Evolutionary conservation across 805 yeast species (phyloP).

Genomic region (Candida khao-thaluensis): DNA sequence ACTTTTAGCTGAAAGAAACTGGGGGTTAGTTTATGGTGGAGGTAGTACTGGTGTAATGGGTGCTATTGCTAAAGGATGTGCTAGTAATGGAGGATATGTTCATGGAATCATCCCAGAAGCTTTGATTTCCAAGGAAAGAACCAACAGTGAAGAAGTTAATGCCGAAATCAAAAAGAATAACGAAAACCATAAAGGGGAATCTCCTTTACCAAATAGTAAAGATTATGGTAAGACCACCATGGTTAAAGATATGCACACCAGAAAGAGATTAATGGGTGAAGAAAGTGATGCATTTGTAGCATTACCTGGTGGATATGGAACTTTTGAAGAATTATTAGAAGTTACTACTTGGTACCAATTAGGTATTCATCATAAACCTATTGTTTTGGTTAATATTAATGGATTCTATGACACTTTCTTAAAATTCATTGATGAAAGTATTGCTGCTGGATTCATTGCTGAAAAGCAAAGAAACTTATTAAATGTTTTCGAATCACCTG

Average conservation of each 20-base stretch:
- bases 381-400: conserved; percentile 71
- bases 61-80: conserved; percentile 62
- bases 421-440: conserved; percentile 57
- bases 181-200: conserved; percentile 62
- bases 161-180: conserved; percentile 49
- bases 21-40: conserved; percentile 87
- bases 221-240: conserved; percentile 76
- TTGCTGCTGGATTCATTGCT: conserved; percentile 66
- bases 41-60: conserved; percentile 89
- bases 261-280: conserved; percentile 82
- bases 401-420: conserved; percentile 78
- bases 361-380: conserved; percentile 81
- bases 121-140: conserved; percentile 68
- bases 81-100: conserved; percentile 61
- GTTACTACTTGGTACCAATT: conserved; percentile 89
- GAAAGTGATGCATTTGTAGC: conserved; percentile 88
- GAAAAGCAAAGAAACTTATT: conserved; percentile 65
- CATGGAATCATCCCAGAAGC: conserved; percentile 89
- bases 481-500: conserved; percentile 64
- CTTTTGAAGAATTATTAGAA: conserved; percentile 86
- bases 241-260: conserved; percentile 86
- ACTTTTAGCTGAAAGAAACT: conserved; percentile 52
- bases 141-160: conserved; percentile 44
- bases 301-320: conserved; percentile 90
- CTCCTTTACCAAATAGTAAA: conserved; percentile 59